Evolutionary conservation across 805 yeast genomes (phyloP).

Genomic region (Metschnikowia cerradonensis): DNA sequence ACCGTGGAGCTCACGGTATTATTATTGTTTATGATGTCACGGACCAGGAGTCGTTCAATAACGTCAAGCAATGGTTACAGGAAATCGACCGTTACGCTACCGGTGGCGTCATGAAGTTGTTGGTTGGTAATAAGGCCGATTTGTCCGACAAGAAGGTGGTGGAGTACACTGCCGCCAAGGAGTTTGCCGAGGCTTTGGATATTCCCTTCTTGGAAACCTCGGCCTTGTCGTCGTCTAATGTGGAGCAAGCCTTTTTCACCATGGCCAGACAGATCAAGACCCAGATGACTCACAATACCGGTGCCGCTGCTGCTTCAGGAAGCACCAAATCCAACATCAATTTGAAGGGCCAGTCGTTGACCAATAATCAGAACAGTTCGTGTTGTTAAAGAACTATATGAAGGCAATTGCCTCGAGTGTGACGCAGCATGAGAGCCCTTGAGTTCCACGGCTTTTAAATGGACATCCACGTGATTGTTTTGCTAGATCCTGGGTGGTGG

Average conservation of each 20-base stretch:
- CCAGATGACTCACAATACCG: slow-evolving; percentile 72
- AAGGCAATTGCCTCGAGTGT: neutral
- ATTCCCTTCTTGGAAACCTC: slow-evolving; percentile 96
- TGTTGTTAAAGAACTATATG: slow-evolving; percentile 31
- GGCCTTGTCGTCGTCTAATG: slow-evolving; percentile 92
- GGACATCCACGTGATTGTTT: neutral
- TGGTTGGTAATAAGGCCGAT: slow-evolving; percentile 97
- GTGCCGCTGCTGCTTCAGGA: slow-evolving; percentile 27
- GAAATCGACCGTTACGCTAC: slow-evolving; percentile 98
- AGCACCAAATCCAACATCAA: slow-evolving; percentile 63
- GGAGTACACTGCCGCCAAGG: slow-evolving; percentile 93
- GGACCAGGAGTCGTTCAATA: slow-evolving; percentile 92
- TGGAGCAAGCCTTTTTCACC: slow-evolving; percentile 96
- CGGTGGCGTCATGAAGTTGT: slow-evolving; percentile 90
- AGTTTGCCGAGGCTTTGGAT: slow-evolving; percentile 92
- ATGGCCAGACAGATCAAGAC: slow-evolving; percentile 99
- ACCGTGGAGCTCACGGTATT: slow-evolving; percentile 98
- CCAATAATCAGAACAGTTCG: slow-evolving; percentile 35
- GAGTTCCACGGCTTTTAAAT: neutral
- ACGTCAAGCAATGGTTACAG: slow-evolving; percentile 97
- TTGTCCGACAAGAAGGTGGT: slow-evolving; percentile 90
- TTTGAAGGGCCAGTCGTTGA: slow-evolving; percentile 62
- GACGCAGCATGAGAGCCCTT: neutral
- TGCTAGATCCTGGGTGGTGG: neutral
- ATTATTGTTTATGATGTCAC: slow-evolving; percentile 97